phyloP scores from a whole-genome alignment of 345 rosid species.

The Populus ilicifolia region DNA sequence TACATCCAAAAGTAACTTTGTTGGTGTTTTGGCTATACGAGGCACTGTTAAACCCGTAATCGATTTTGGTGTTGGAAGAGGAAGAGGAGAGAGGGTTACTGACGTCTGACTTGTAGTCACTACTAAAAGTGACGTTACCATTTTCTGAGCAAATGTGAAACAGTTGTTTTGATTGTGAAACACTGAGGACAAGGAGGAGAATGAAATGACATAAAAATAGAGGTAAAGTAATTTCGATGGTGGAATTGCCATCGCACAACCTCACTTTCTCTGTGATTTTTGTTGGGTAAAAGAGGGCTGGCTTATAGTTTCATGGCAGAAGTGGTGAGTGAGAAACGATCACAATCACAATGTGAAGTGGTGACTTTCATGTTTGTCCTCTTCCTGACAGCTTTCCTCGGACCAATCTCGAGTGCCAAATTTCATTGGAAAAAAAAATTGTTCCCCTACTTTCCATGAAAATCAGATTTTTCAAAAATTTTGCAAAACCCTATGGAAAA shows the following conservation, averaged over 20 bases:
- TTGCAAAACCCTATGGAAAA: neutral
- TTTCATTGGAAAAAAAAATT: too few species aligned
- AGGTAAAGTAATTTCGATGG: neutral
- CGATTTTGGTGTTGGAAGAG: neutral
- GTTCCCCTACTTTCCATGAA: too few species aligned
- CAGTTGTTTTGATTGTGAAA: slow-evolving; percentile 4
- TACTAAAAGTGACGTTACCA: slow-evolving; percentile 10
- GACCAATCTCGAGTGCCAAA: too few species aligned
- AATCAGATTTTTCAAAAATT: too few species aligned
- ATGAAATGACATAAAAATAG: neutral
- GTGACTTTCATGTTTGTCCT: too few species aligned
- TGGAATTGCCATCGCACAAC: neutral
- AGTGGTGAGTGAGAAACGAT: too few species aligned
- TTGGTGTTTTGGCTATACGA: slow-evolving; percentile 12
- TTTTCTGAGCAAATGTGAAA: neutral
- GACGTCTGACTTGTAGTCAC: slow-evolving; percentile 23
- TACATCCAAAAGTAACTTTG: neutral
- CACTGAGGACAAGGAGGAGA: neutral
- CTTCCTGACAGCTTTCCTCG: too few species aligned
- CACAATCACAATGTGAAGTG: too few species aligned
- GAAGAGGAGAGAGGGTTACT: slow-evolving; percentile 8
- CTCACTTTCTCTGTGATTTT: neutral
- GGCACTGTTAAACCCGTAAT: neutral
- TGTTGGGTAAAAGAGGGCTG: too few species aligned
- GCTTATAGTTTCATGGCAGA: too few species aligned